Evolutionary conservation across 352 stramenopile genomes (phyloP), one percentile per base, ranked within the genome.

Genomic region (Phytopythium oedochilum): DNA sequence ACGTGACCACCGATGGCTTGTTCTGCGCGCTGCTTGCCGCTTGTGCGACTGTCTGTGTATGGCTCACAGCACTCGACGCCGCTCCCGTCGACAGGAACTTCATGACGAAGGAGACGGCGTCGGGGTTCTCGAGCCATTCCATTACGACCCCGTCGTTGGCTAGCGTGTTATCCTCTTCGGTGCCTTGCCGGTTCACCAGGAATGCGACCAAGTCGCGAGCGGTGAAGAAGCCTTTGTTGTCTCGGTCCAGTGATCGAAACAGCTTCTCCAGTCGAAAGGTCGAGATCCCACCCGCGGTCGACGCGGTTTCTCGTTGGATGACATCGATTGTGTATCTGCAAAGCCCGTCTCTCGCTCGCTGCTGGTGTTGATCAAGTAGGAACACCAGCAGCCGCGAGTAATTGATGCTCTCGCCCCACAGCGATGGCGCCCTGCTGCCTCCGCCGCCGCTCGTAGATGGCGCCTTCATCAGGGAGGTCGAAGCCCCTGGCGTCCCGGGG

Each of bases 331-430:
- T 60, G 5, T 39, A 48, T 11, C 34, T 15, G 29, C 72, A 57
- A 0, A 87, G 61, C 29, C 32, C 25, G 11, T 64, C 34, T 25
- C 66, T 47, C 0, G 58, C 46, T 2, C 53, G 38, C 18, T 61
- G 57, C 20, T 78, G 74, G 22, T 88, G 67, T 6, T 48, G 52
- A 3, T 82, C 72, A 8, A 80, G 38, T n/a, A 88, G 54, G 51
- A 73, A 78, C 22, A 84, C 68, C 0, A 88, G 45, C 32, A 88
- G 49, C 4, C 62, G 68, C 20, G 66, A 60, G 40, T 83, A 88
- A 29, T 84, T 67, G 11, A 88, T 80, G 4, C 42, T 61, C 22
- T 47, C 14, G 14, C 23, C 12, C 48, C 32, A 55, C 2, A 55
- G 17, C 3, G 44, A 51, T 6, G 44, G 26, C 44, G 18, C 28